A percentile compares a stretch with the other conserved stretches of the same genome.
phyloP scores from a whole-genome alignment of 805 yeast genomes.

The baker's yeast (Saccharomyces cerevisiae) region DNA sequence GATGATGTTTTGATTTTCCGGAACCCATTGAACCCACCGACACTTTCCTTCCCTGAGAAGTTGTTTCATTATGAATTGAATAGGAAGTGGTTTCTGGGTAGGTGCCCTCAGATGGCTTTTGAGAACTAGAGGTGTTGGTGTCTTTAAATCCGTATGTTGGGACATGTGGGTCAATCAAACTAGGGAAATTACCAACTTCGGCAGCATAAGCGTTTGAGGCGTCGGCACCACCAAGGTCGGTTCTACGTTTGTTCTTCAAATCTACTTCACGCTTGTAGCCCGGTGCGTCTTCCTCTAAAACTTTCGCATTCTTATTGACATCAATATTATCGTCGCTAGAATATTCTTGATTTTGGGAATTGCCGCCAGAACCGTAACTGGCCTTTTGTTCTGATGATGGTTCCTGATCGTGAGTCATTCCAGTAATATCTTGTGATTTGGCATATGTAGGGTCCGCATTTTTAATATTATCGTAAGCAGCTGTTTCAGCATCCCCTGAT shows the following conservation, averaged over 20 bases:
- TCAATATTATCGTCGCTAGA: not conserved
- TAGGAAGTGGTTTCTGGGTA: not conserved
- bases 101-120: not conserved
- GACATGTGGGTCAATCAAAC: constrained; percentile 23
- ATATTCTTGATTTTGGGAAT: not conserved
- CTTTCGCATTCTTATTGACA: not conserved
- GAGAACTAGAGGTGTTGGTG: not conserved
- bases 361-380: not conserved
- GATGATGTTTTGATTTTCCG: not conserved
- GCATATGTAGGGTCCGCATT: not conserved
- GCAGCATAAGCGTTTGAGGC: constrained; percentile 12
- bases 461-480: not conserved
- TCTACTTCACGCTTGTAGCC: not conserved
- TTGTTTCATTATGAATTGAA: constrained; percentile 3
- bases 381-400: not conserved
- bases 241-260: not conserved
- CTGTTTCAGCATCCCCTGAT: not conserved
- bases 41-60: constrained; percentile 2
- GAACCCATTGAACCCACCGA: constrained; percentile 6
- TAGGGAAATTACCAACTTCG: constrained; percentile 20
- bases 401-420: not conserved
- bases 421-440: not conserved
- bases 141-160: constrained; percentile 22
- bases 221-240: constrained; percentile 4
- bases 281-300: not conserved